phyloP scores from a whole-genome alignment of 371 early-diverging fungal genomes.

The Capillidium rhysosporum region DNA sequence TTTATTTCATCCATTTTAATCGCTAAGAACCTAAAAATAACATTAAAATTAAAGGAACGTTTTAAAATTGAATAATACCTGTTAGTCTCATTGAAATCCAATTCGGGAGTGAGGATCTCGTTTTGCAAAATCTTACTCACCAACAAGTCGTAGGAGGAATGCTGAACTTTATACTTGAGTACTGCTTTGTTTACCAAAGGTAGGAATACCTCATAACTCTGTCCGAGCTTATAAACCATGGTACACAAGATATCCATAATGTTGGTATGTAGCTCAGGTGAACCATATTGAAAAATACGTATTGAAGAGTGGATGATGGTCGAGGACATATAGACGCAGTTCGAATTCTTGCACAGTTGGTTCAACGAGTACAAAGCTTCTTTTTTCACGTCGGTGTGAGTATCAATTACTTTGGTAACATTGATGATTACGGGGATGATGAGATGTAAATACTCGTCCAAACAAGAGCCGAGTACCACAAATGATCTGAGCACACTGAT shows the following conservation, averaged over 20 bases:
- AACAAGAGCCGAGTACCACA: conserved; percentile 67
- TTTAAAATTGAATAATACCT: not conserved
- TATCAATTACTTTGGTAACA: conserved; percentile 56
- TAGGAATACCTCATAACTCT: conserved; percentile 75
- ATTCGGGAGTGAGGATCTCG: not conserved
- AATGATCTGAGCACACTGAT: conserved; percentile 64
- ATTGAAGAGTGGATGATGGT: conserved; percentile 80
- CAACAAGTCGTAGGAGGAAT: not conserved
- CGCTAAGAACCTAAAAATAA: too few relatives aligned
- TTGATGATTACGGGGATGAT: conserved; percentile 74
- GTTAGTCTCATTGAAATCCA: not conserved
- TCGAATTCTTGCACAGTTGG: conserved; percentile 53
- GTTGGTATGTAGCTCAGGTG: conserved; percentile 33
- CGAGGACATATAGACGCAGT: conserved; percentile 74
- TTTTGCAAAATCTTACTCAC: not conserved
- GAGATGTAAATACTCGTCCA: conserved; percentile 86
- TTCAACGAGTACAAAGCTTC: conserved; percentile 63
- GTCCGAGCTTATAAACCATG: conserved; percentile 66
- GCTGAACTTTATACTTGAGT: not conserved
- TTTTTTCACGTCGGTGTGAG: conserved; percentile 38
- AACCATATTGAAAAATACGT: conserved; percentile 36
- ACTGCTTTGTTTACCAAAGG: conserved; percentile 32
- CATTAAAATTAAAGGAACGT: too few relatives aligned
- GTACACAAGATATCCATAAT: conserved; percentile 70
- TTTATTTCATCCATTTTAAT: not conserved